Conservation (phyloP, 768 basidiomycete species). For the Rhodotorula paludigena region DNA sequence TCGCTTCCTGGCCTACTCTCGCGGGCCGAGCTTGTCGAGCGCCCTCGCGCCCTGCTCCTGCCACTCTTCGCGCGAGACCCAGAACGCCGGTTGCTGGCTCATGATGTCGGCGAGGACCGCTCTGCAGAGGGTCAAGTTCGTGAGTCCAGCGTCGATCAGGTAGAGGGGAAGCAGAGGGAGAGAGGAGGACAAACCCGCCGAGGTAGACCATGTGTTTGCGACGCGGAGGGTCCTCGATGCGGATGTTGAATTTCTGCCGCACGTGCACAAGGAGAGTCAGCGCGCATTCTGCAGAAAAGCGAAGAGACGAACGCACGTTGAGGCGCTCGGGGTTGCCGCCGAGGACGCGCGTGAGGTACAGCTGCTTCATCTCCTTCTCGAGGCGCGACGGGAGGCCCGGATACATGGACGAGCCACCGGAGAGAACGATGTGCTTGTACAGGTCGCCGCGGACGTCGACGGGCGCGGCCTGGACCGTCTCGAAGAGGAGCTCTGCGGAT, state of each 20-base stretch:
- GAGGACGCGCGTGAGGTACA: slow-evolving; percentile 88
- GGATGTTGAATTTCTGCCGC: slow-evolving; percentile 96
- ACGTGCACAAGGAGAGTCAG: not conserved
- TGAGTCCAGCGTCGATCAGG: not conserved
- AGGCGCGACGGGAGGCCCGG: slow-evolving; percentile 92
- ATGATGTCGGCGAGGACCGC: slow-evolving; percentile 81
- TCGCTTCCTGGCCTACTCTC: not conserved
- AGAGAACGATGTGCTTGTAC: slow-evolving; percentile 96
- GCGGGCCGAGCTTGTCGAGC: slow-evolving; percentile 70
- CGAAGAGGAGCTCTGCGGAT: slow-evolving; percentile 84
- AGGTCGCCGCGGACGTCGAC: slow-evolving; percentile 83
- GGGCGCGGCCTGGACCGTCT: slow-evolving; percentile 85
- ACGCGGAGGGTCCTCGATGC: slow-evolving; percentile 94
- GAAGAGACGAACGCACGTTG: slow-evolving; percentile 60
- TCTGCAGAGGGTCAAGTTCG: not conserved
- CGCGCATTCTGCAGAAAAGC: not conserved
- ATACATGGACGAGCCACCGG: slow-evolving; percentile 98
- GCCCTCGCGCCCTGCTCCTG: slow-evolving; percentile 77
- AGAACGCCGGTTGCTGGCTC: slow-evolving; percentile 90
- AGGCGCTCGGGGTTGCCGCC: slow-evolving; percentile 73
- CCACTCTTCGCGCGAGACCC: slow-evolving; percentile 93
- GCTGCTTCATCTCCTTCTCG: slow-evolving; percentile 99
- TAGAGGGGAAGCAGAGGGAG: not conserved
- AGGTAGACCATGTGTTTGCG: slow-evolving; percentile 98
- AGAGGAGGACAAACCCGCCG: slow-evolving; percentile 72